Evolutionary conservation across 495 filamentous ascomycete genomes (phyloP), one percentile per base, ranked within the genome.

Genomic region (Pyronema omphalodes): DNA sequence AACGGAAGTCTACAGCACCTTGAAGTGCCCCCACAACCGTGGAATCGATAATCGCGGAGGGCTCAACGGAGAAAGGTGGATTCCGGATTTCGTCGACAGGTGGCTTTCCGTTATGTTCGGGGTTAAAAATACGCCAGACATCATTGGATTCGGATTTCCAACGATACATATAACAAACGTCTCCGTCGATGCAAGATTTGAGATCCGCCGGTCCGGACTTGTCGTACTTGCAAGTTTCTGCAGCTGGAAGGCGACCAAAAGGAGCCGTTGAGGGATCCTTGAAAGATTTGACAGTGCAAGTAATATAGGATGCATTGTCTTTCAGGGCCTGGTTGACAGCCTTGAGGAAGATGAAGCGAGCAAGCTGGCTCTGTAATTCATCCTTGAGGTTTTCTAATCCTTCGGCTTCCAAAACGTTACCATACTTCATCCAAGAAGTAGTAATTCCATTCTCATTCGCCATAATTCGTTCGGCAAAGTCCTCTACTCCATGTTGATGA

Each of bases 111-210:
- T 55, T 55, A 14, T 54, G 58, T 8, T 63, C 60, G 9, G 52
- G 23, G 37, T 51, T 59, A 7, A 51, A 55, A 3, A 58, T 44
- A 9, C 47, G 45, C n/a, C 60, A 58, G 35, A 58, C 47, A 23
- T 57, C 62, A 8, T 12, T 8, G 23, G 47, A 34, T 34, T 2
- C 29, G 1, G 23, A 29, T 11, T 50, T 50, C 60, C 60, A 63
- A 14, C 60, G 60, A 45, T 63, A 63, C 34, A 62, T 23, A 37
- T 63, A 63, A 19, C 60, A 63, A 12, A 53, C 60, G n/a, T 58
- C 45, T 3, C 29, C 47, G 37, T 43, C 50, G 5, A 52, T 3
- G 14, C 37, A 43, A 5, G 50, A 17, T n/a, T 52, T 52, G 1
- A 43, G 3, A 12, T 40, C 50, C 4, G 37, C 34, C 1, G 50